Evolutionary conservation across 75 land plant species (phyloP), one percentile per base, ranked within the genome.

Genomic region (Pinus tabuliformis): DNA sequence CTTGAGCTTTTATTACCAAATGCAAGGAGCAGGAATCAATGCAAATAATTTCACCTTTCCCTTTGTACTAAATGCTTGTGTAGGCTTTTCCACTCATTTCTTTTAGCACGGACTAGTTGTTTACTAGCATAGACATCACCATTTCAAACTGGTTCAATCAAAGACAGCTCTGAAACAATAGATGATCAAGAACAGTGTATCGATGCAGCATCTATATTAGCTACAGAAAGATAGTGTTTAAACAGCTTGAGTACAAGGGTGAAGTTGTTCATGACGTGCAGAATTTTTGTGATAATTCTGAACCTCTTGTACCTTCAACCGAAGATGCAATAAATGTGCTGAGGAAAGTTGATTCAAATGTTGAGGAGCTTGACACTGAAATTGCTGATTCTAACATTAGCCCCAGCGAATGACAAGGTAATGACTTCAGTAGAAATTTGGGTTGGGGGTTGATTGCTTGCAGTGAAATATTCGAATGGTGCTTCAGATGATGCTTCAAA

Each of bases 1-100:
- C 21, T 92, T 82, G 86, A 85, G 3, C 58, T 92, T 9, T 92
- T 92, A 87, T 56, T 77, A 66, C 70, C 90, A 89, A 73, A 90
- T 92, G 94, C 85, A 77, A 57, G 88, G 85, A 33, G 85, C 86
- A 7, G 87, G 82, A 33, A 81, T 83, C 20, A 78, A 76, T 64
- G 91, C 87, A 2, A 93, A 90, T 66, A 13, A 49, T 42, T 84
- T 73, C 79, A 84, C 90, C 7, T 92, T 86, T 61, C 89, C 88
- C 4, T 78, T 86, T 0, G 95, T 78, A 56, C 56, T 92, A 5
- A 86, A 88, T 56, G 90, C 95, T 20, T 92, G 93, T 24, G 81
- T 74, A 6, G 84, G 85, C 11, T 17, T 86, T 61, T 83, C 89
- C 2, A 76, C 88, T 60, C 78, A 73, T 21, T 86, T 76, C n/a